These are phyloP conservation scores for Plantago ovata DNA, from an alignment of 257 asterid genomes.

Conservation along the genomic window DNA sequence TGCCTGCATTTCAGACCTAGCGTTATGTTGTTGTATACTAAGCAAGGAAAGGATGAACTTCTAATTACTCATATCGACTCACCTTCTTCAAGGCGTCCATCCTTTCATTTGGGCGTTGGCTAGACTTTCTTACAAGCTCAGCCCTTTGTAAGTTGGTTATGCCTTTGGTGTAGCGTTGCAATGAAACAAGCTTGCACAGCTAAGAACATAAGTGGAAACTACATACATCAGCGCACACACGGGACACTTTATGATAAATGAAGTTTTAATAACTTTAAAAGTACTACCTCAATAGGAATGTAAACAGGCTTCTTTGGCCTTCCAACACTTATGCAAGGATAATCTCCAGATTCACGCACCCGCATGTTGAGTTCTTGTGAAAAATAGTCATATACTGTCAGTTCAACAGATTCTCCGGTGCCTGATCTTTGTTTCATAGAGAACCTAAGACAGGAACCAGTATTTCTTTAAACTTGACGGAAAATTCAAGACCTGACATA, in stretches of 20 bases:
- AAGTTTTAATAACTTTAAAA: not conserved
- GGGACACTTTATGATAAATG: not conserved
- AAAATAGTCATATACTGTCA: slow-evolving; percentile 59
- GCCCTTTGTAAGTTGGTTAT: slow-evolving; percentile 56
- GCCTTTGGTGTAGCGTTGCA: slow-evolving; percentile 70
- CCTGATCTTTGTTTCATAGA: slow-evolving; percentile 31
- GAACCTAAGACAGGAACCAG: slow-evolving; percentile 34
- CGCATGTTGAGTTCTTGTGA: slow-evolving; percentile 27
- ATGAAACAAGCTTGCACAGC: slow-evolving; percentile 57
- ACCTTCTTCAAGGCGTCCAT: slow-evolving; percentile 46
- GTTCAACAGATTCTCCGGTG: slow-evolving; percentile 25
- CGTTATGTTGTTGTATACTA: not conserved
- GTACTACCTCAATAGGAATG: slow-evolving; percentile 69
- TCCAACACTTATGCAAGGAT: slow-evolving; percentile 66
- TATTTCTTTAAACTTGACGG: not conserved
- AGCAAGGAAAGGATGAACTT: not conserved
- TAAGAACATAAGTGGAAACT: slow-evolving; percentile 17
- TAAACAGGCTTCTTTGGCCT: slow-evolving; percentile 56
- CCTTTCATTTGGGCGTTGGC: slow-evolving; percentile 68
- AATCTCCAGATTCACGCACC: slow-evolving; percentile 37
- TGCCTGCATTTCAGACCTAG: slow-evolving; percentile 36
- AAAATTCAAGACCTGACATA: not conserved
- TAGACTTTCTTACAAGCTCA: slow-evolving; percentile 68
- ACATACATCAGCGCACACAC: not conserved
- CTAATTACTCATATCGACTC: slow-evolving; percentile 6